Percentiles rank a stretch among this genome's conserved stretches.
Conservation (phyloP, 305 asterid genomes). For the Fraxinus sp. region DNA sequence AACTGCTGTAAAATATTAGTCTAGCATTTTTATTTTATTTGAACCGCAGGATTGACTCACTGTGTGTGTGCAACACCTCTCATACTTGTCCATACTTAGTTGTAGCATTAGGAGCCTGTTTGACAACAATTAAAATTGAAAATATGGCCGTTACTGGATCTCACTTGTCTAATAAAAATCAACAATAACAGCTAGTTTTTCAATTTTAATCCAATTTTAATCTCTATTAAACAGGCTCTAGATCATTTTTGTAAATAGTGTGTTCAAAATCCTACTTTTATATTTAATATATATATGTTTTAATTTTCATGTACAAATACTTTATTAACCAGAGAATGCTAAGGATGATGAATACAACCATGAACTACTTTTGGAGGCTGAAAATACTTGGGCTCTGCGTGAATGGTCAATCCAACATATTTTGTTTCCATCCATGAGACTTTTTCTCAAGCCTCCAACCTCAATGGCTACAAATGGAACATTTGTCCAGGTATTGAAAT, state of each 20-base stretch:
- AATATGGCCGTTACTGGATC: no score
- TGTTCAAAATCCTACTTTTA: background rate
- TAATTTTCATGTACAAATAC: constrained; percentile 9
- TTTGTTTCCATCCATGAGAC: constrained; percentile 84
- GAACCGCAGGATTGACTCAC: background rate
- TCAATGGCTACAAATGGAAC: constrained; percentile 95
- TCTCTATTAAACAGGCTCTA: no score
- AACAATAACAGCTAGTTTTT: no score
- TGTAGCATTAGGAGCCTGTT: no score
- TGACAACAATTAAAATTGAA: no score
- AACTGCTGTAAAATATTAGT: background rate
- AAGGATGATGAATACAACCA: constrained; percentile 34
- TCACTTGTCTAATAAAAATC: no score
- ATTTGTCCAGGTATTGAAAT: constrained; percentile 67
- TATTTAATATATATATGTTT: background rate
- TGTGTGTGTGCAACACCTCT: background rate
- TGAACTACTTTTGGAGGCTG: constrained; percentile 79
- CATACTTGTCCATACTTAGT: background rate
- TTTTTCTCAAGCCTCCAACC: constrained; percentile 80
- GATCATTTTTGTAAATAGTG: background rate
- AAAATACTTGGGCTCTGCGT: constrained; percentile 93
- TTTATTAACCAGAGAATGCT: constrained; percentile 37
- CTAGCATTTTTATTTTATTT: background rate
- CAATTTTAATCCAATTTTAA: no score
- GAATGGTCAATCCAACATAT: constrained; percentile 77